A percentile compares a stretch with the other conserved stretches of the same genome.
phyloP scores from a whole-genome alignment of 2,329 filamentous ascomycete species.

The Cladophialophora psammophila region DNA sequence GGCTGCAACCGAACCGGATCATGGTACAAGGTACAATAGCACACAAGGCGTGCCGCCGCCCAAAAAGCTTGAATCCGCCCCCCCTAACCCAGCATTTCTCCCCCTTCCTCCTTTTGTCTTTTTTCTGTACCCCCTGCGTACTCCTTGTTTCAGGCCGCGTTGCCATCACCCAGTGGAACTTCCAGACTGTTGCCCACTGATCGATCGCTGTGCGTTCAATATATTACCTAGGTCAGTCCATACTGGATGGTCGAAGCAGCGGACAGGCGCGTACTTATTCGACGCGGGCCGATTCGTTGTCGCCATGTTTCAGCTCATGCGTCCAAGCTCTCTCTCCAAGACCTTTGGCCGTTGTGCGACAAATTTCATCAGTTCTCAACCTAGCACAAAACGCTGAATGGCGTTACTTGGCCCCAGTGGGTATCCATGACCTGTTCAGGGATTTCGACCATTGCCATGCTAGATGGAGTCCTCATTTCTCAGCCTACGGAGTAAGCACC shows the following conservation, averaged over 20 bases:
- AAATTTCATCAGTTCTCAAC: conserved; percentile 6
- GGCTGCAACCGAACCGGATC: not conserved
- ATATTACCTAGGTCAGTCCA: not conserved
- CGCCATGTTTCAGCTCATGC: conserved; percentile 10
- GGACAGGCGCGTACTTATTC: not conserved
- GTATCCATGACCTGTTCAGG: conserved; percentile 1
- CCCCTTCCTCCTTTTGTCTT: not conserved
- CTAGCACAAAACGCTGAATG: conserved; percentile 3
- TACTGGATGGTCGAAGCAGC: not conserved
- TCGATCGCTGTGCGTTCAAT: not conserved
- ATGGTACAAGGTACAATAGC: not conserved
- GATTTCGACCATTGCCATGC: conserved; percentile 6
- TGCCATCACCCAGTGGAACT: not conserved
- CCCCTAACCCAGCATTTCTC: conserved; percentile 1
- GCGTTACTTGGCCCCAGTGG: conserved; percentile 14
- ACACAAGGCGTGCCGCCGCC: not conserved
- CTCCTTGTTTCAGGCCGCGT: conserved; percentile 2
- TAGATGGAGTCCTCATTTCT: conserved; percentile 8
- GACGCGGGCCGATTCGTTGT: not conserved
- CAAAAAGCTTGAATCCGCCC: conserved; percentile 8
- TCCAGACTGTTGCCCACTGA: conserved; percentile 3
- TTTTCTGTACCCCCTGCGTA: not conserved
- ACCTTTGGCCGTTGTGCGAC: conserved; percentile 10
- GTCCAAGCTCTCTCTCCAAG: not conserved
- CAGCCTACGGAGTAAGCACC: conserved; percentile 16